These are phyloP conservation scores for Centella asiatica DNA, from an alignment of 129 eudicot species.

Conservation along the genomic window DNA sequence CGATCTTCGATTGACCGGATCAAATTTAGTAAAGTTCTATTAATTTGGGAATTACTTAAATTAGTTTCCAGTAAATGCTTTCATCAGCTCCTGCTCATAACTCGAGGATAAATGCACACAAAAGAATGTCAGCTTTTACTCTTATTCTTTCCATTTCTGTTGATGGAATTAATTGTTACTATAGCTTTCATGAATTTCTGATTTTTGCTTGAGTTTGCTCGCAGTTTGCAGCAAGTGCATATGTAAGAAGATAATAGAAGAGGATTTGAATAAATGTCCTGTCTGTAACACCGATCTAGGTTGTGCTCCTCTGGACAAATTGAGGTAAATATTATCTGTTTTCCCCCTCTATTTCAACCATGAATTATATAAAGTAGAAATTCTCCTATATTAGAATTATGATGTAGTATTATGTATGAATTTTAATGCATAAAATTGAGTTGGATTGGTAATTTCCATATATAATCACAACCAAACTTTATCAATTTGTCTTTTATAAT, in stretches of 20 bases:
- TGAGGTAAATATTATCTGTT: conserved; percentile 18
- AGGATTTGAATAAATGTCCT: conserved; percentile 32
- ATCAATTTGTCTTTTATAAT: not conserved
- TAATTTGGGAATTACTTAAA: too few species aligned
- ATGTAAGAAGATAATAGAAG: conserved; percentile 27
- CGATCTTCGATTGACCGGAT: not conserved
- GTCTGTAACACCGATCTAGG: conserved; percentile 33
- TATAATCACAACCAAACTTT: too few species aligned
- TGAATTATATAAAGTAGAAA: not conserved
- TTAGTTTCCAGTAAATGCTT: too few species aligned
- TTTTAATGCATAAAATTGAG: too few species aligned
- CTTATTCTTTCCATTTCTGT: not conserved
- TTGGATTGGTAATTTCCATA: too few species aligned
- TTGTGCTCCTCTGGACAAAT: conserved; percentile 33
- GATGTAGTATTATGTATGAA: too few species aligned
- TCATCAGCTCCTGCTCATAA: too few species aligned
- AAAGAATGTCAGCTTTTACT: not conserved
- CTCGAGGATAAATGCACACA: too few species aligned
- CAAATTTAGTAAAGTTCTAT: too few species aligned
- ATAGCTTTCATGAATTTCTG: not conserved
- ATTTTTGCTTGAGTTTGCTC: not conserved
- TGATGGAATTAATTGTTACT: not conserved
- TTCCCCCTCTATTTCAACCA: too few species aligned
- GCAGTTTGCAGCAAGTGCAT: conserved; percentile 44
- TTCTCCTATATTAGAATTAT: not conserved